Percentiles rank a stretch among this genome's conserved stretches.
Evolutionary conservation across 2,329 filamentous ascomycete genomes (phyloP).

Genomic region (Colletotrichum lindemuthianum): DNA sequence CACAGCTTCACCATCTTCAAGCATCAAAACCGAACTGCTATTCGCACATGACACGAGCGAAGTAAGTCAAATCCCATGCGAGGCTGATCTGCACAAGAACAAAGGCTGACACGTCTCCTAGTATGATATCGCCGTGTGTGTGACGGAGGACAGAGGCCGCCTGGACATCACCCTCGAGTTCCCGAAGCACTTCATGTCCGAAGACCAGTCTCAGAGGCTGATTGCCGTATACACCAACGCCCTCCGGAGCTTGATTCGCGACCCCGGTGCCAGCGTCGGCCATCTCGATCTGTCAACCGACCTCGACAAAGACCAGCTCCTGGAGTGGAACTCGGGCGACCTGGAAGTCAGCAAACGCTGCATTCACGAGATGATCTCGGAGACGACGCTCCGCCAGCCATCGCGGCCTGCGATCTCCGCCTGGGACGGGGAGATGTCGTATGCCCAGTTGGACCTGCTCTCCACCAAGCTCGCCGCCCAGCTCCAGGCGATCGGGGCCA

Average conservation of each 20-base stretch:
- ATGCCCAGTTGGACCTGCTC: constrained; percentile 36
- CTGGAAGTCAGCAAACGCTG: constrained; percentile 27
- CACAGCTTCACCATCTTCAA: background rate
- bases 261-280: background rate
- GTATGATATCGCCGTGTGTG: constrained; percentile 18
- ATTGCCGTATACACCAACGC: background rate
- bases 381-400: constrained; percentile 6
- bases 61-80: background rate
- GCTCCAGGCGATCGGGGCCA: constrained; percentile 35
- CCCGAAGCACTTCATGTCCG: constrained; percentile 16
- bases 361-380: constrained; percentile 22
- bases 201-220: constrained; percentile 10
- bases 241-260: background rate
- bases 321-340: background rate
- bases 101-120: background rate
- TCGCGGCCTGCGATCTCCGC: constrained; percentile 31
- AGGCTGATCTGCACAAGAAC: background rate
- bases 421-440: constrained; percentile 40
- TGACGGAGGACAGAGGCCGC: constrained; percentile 2
- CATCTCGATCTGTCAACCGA: constrained; percentile 11
- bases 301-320: constrained; percentile 9
- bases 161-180: constrained; percentile 16
- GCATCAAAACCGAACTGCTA: background rate
- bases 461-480: constrained; percentile 35
- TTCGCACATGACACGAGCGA: constrained; percentile 21